Evolutionary conservation across 1,139 yeast species (phyloP).

Genomic region (Suhomyces guaymorum): DNA sequence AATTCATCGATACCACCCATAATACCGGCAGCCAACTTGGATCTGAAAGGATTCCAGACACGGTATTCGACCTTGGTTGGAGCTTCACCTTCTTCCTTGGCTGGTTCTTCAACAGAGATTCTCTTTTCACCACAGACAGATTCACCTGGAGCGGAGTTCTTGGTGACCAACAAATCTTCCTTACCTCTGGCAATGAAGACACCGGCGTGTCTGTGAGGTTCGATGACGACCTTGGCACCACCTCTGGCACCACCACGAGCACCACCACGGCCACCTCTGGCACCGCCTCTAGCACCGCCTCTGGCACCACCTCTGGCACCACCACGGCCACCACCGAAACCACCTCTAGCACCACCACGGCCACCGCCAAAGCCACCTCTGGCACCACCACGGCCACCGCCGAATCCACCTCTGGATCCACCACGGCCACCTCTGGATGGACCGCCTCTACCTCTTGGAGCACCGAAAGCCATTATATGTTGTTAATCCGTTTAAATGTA

Average conservation of each 20-base stretch:
- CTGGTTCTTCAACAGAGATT: conserved; percentile 88
- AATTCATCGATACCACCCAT: conserved; percentile 99
- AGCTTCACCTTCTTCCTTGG: conserved; percentile 81
- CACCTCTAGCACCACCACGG: conserved; percentile 35
- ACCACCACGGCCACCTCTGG: conserved; percentile 72
- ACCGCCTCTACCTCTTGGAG: conserved; percentile 33
- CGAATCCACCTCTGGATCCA: conserved; percentile 35
- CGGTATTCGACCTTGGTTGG: conserved; percentile 97
- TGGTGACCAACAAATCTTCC: conserved; percentile 96
- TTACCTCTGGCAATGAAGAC: conserved; percentile 99
- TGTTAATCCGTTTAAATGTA: conserved; percentile 9
- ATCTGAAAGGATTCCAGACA: conserved; percentile 99
- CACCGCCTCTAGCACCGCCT: conserved; percentile 53
- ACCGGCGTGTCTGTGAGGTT: conserved; percentile 98
- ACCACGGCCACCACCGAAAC: conserved; percentile 46
- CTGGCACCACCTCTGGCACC: conserved; percentile 46
- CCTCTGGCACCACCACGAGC: conserved; percentile 76
- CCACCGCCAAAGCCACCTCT: conserved; percentile 42
- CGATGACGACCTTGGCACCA: conserved; percentile 95
- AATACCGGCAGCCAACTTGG: conserved; percentile 99
- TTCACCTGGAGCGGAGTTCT: conserved; percentile 97
- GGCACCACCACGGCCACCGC: conserved; percentile 30
- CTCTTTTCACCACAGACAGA: conserved; percentile 98
- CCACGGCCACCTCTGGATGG: conserved; percentile 16
- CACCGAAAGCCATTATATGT: conserved; percentile 35